phyloP scores from a whole-genome alignment of 129 eudicot species.

The Kitagawia praeruptora region DNA sequence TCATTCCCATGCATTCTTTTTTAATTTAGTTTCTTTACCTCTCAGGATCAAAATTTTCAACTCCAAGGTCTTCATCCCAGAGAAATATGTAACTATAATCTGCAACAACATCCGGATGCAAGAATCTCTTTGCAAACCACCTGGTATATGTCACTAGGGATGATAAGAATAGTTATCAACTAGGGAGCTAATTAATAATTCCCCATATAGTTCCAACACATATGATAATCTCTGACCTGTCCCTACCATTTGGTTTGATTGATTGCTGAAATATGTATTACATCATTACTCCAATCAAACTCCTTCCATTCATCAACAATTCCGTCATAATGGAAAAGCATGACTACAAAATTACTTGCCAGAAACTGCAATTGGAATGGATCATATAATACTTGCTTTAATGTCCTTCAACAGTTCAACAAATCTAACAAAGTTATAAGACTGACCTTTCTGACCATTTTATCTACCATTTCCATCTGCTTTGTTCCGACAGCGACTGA shows the following conservation, averaged over 20 bases:
- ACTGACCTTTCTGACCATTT: constrained; percentile 69
- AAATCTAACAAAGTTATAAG: not conserved
- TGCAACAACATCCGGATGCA: constrained; percentile 84
- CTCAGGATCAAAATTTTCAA: constrained; percentile 63
- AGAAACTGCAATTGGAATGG: constrained; percentile 56
- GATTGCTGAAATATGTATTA: constrained; percentile 70
- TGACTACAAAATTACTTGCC: constrained; percentile 53
- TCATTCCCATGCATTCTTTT: not conserved
- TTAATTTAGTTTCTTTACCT: constrained; percentile 27
- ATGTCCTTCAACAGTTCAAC: not conserved
- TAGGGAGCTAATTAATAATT: not conserved
- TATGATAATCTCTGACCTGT: not conserved
- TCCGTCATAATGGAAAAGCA: constrained; percentile 97
- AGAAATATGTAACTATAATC: constrained; percentile 59
- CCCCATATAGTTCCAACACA: not conserved
- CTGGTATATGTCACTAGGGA: constrained; percentile 19
- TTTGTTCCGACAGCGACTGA: constrained; percentile 69
- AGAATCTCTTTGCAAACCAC: constrained; percentile 92
- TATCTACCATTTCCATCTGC: constrained; percentile 57
- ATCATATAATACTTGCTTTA: not conserved
- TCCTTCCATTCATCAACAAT: constrained; percentile 84
- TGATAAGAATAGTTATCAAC: not conserved
- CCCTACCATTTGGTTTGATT: constrained; percentile 95
- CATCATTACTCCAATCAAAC: constrained; percentile 55
- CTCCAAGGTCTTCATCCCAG: constrained; percentile 96